Evolutionary conservation across 176 grass and related monocot genomes (phyloP), one percentile per base, ranked within the genome.

Genomic region (Hordeum marinum): DNA sequence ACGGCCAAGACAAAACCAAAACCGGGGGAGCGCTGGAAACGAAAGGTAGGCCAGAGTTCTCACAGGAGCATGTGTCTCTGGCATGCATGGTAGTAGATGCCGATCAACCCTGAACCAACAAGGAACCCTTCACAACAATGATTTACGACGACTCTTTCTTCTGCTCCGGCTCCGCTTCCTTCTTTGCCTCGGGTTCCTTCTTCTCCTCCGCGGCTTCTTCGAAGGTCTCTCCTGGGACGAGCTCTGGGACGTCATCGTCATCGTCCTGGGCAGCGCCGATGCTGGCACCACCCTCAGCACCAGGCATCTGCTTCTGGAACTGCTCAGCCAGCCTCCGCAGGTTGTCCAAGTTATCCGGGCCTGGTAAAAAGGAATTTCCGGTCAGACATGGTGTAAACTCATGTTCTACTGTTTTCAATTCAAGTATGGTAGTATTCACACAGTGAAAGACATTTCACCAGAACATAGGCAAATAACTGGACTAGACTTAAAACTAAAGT

Each of bases 161-260:
- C 80, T 80, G 84, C 59, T 90, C 87, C 0, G 13, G 2, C 50
- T 84, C 79, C 1, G 80, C 11, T 72, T 39, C 88, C 77, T 89
- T 88, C 74, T 87, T 86, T 57, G 81, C 88, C 11, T 90, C 80
- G 0, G 85, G 78, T 76, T 55, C 88, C 82, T 89, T 86, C 60
- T 85, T 84, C 83, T 83, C 90, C 26, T 92, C 85, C 0, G 86
- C 89, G 9, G 89, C 84, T 52, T 83, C 94, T 72, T 96, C 94
- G 17, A 96, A 96, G 5, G 94, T 96, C 84, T 91, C 72, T 58
- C 94, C 94, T 3, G 88, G 74, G 35, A 93, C 89, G 78, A 96
- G 94, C 48, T 96, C 94, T 13, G 94, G 91, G 2, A 96, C 91
- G 9, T 96, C 91, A 0, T 96, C 91, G 2, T 94, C 85, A 1